phyloP scores from a whole-genome alignment of 768 basidiomycete genomes.

The Boletus tylopilopsis region DNA sequence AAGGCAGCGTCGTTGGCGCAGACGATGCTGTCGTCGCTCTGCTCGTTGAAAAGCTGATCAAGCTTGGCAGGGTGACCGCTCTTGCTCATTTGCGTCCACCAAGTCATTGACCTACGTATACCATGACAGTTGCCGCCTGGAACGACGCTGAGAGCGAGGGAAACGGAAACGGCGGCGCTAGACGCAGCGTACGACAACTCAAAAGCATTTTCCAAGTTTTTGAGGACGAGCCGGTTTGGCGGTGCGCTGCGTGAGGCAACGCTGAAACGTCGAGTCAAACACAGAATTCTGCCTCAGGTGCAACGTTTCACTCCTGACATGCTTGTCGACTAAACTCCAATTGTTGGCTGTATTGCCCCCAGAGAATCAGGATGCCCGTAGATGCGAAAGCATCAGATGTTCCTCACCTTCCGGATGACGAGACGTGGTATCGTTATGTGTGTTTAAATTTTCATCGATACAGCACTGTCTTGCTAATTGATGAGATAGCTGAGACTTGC shows the following conservation, averaged over 20 bases:
- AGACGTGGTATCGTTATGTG: constrained; percentile 36
- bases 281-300: constrained; percentile 41
- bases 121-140: constrained; percentile 15
- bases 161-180: constrained; percentile 1
- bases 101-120: neutral
- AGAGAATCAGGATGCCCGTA: constrained; percentile 25
- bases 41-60: constrained; percentile 14
- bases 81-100: neutral
- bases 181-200: constrained; percentile 40
- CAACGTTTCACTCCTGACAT: constrained; percentile 13
- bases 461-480: neutral
- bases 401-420: constrained; percentile 33
- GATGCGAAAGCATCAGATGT: constrained; percentile 29
- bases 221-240: constrained; percentile 25
- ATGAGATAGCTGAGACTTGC: constrained; percentile 12
- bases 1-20: constrained; percentile 12
- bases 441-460: neutral
- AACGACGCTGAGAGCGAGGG: constrained; percentile 4
- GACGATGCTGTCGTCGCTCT: constrained; percentile 7
- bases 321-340: neutral
- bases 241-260: constrained; percentile 15
- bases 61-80: constrained; percentile 18
- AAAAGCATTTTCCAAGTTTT: constrained; percentile 31
- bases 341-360: neutral
- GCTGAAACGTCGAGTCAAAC: constrained; percentile 25